Evolutionary conservation across 768 basidiomycete genomes (phyloP), one percentile per base, ranked within the genome.

Genomic region (Trametes punicea): DNA sequence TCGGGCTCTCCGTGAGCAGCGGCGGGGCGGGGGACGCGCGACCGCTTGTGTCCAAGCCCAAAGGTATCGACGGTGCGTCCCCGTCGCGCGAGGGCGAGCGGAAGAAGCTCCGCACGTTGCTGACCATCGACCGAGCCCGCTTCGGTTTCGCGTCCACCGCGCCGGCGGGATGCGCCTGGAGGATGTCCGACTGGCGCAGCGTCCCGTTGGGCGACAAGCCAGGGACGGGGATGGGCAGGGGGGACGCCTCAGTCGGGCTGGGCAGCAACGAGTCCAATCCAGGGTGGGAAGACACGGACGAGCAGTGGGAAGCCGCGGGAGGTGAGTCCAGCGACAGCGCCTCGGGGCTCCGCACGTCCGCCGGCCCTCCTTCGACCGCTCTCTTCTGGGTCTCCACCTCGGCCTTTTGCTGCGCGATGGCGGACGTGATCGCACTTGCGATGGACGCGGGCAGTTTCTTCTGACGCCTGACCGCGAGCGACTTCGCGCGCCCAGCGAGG

Each of bases 71-170:
- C 1, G 36, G 46, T 2, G 57, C 33, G 40, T 31, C 34, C 8
- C 31, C 13, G 18, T 41, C 40, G 40, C 40, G 40, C 40, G 25
- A 40, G 23, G 23, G 51, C 2, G 39, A 30, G 25, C 74, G 70
- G 62, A 88, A 86, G 49, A 88, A 73, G 18, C 75, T 81, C 62
- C 76, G 80, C 53, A 88, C 81, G 61, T 82, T 85, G 60, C 78
- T 81, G 44, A 83, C 79, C 69, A 88, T 76, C 13, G 82, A 84
- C 25, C 78, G 73, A 46, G 75, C 70, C 38, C 77, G 73, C 59
- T 76, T 77, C 10, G 77, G 77, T 23, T 59, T 62, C 46, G 52
- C 69, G 42, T 61, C 61, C n/a, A 51, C 69, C 39, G 60, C 62
- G 16, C 61, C 63, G 39, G 47, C 65, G 45, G 46, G 61, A 25